Base-by-base conservation (phyloP, 352 stramenopile species). In the Globisporangium canariense region DNA sequence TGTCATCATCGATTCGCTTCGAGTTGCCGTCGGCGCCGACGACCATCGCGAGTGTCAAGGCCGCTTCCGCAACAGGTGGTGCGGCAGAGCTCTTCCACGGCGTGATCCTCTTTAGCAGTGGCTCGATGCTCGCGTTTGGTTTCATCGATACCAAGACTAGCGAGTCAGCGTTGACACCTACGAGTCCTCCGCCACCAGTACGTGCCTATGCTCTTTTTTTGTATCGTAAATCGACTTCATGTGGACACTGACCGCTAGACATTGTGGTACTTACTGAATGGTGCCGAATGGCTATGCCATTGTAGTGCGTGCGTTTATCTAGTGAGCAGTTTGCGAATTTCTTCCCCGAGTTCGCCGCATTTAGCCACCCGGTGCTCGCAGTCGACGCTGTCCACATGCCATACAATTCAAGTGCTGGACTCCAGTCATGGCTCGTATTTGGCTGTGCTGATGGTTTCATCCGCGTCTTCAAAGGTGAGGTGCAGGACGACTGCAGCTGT, bases 401-500 rank as follows among this genome's bases (percentile, higher is more conserved):
- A 10, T 53, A 64, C 10, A 9, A 36, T 36, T 8, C 32, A 36
- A 36, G 32, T 36, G 32, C 4, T 36, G 32, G 32, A 0, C 6
- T 36, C 9, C 32, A 58, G 30, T 79, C 74, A 14, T 86, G 70
- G 70, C 59, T 88, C 46, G 78, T 70, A 10, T 84, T 93, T 52
- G 84, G 84, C 11, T 93, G 84, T 68, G 75, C 84, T 34, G 81
- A 93, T 56, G 84, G 81, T 2, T 66, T 88, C 36, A 62, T 89
- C 13, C 77, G 81, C 16, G 74, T 91, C 2, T 82, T 87, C 41
- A 58, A 74, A 8, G 78, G 83, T 13, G 46, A 69, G 0, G 63
- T 83, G 32, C 47, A 72, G 11, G 61, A 68, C 50, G 58, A 57
- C 9, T 74, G 70, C 34, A 56, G 87, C 36, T 61, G 58, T 40